Evolutionary conservation across 2,329 filamentous ascomycete genomes (phyloP), one percentile per base, ranked within the genome.

Genomic region (Ophiosphaerella narmari): DNA sequence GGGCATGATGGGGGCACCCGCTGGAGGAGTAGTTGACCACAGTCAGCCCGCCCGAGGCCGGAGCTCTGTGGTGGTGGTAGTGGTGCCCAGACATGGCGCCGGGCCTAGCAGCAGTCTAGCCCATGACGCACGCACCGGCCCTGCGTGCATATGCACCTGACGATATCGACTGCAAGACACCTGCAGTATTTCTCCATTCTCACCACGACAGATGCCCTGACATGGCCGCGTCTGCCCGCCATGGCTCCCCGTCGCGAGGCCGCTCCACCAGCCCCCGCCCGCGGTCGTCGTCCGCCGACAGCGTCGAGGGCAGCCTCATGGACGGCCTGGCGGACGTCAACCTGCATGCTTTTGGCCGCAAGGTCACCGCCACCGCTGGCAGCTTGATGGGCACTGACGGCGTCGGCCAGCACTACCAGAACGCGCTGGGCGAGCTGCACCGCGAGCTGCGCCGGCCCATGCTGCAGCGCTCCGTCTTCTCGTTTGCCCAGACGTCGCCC

Each of bases 291-390:
- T 52, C 55, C 31, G 62, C 67, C 43, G 57, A 65, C 42, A 63
- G 66, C 21, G 61, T 69, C 18, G 69, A 71, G 14, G 56, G 60
- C 18, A 66, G 67, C 55, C 52, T 71, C 29, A 59, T 70, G 18
- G 68, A 71, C 36, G 60, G 52, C 23, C 61, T 71, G 29, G 65
- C 68, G 36, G 68, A 71, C 59, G 67, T 72, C 65, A 90, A 94
- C 59, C 79, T 97, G 64, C 92, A 97, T 77, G 89, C 90, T 47
- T 97, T 99, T 75, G 86, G 91, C 61, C 87, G 93, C 70, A 99
- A 97, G 77, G 91, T 97, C 56, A 94, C 92, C 26, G 91, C 91
- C 24, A 97, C 94, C 16, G 94, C 94, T 48, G 90, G 86, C 67
- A 91, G 96, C 74, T 81, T 99, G 61, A 96, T 97, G 67, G 87